A percentile compares a stretch with the other conserved stretches of the same genome.
Evolutionary conservation across 805 yeast species (phyloP).

Genomic region (Sugiyamaella americana): DNA sequence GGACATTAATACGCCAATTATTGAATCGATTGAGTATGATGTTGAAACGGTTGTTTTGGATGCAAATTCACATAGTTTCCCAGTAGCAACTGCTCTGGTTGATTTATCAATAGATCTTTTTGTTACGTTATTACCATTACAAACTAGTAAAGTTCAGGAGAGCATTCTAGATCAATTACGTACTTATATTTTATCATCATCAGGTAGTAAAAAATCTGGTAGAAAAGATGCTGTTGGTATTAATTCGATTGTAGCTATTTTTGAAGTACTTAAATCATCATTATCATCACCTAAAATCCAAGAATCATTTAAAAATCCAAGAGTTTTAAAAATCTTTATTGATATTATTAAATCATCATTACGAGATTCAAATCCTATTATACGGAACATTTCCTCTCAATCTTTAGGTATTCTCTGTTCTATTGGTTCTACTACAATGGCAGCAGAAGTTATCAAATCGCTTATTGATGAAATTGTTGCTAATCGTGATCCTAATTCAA

Average conservation of each 20-base stretch:
- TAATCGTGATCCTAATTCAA: conserved; percentile 54
- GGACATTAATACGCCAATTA: conserved; percentile 21
- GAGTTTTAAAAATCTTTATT: conserved; percentile 41
- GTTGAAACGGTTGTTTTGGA: conserved; percentile 16
- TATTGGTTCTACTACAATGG: conserved; percentile 25
- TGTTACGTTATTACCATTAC: conserved; percentile 58
- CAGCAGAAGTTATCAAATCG: conserved; percentile 42
- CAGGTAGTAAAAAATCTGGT: conserved; percentile 24
- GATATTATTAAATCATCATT: conserved; percentile 47
- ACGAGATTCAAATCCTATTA: conserved; percentile 34
- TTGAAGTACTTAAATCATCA: conserved; percentile 39
- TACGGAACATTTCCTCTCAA: conserved; percentile 48
- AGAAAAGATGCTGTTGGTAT: conserved; percentile 47
- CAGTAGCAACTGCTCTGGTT: conserved; percentile 46
- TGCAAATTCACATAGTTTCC: conserved; percentile 17
- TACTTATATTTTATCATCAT: conserved; percentile 35
- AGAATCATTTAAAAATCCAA: conserved; percentile 27
- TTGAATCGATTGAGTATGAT: conserved; percentile 25
- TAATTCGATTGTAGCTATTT: conserved; percentile 60
- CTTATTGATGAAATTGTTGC: conserved; percentile 61
- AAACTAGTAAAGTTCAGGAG: conserved; percentile 74
- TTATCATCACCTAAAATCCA: conserved; percentile 14
- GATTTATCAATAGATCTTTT: conserved; percentile 77
- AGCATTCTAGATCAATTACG: conserved; percentile 80
- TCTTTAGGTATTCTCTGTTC: conserved; percentile 48